Evolutionary conservation across 192 early-diverging fungal species (phyloP).

Genomic region (Backusella westeae): DNA sequence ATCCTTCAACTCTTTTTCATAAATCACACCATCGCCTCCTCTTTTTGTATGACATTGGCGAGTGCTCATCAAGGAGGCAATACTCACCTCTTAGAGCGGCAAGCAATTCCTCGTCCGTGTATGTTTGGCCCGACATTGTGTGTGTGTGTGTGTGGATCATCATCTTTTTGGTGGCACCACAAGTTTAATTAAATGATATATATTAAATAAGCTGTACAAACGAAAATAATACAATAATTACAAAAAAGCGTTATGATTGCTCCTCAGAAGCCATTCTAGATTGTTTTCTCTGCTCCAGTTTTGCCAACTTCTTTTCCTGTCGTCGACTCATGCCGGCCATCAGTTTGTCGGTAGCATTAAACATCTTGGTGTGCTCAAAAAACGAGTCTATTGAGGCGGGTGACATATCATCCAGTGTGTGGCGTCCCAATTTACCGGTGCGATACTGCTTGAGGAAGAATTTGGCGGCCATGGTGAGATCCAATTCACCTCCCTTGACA

Average conservation of each 20-base stretch:
- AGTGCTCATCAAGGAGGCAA: too few relatives aligned
- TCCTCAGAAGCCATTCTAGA: background rate
- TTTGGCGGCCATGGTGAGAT: constrained; percentile 63
- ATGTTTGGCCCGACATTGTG: too few relatives aligned
- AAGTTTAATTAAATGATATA: too few relatives aligned
- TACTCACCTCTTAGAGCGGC: too few relatives aligned
- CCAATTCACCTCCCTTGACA: constrained; percentile 62
- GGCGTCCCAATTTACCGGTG: constrained; percentile 74
- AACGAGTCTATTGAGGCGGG: constrained; percentile 46
- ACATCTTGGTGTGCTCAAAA: constrained; percentile 36
- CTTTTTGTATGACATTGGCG: too few relatives aligned
- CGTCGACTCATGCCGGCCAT: constrained; percentile 34
- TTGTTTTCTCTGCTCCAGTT: constrained; percentile 42
- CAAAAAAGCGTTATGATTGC: background rate
- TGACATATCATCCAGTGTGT: constrained; percentile 82
- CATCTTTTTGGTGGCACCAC: too few relatives aligned
- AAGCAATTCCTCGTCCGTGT: too few relatives aligned
- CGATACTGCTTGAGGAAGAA: constrained; percentile 80
- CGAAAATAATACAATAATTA: too few relatives aligned
- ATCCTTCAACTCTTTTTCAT: too few relatives aligned
- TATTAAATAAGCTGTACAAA: background rate
- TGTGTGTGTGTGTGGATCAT: too few relatives aligned
- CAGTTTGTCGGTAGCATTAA: background rate
- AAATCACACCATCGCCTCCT: too few relatives aligned
- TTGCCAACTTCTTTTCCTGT: constrained; percentile 47